These are phyloP conservation scores for Cyamopsis tetragonoloba DNA, from an alignment of 306 rosid species.

Conservation along the genomic window DNA sequence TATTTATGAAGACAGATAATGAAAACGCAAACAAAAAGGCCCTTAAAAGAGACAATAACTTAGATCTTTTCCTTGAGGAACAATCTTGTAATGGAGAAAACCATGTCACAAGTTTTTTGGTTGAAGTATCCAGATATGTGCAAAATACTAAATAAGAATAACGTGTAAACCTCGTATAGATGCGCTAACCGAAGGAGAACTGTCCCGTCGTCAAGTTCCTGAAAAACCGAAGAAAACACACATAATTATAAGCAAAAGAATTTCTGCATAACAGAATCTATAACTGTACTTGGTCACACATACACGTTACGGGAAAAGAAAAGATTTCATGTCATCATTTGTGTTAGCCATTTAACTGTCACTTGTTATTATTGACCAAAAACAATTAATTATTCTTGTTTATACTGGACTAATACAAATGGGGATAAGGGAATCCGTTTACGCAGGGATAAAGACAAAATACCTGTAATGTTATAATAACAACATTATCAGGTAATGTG, in stretches of 20 bases:
- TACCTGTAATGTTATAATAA: constrained; percentile 69
- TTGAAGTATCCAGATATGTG: too few relatives aligned
- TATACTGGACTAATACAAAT: background rate
- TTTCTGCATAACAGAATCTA: background rate
- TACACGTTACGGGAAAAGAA: background rate
- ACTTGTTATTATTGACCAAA: constrained; percentile 8
- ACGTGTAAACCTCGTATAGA: constrained; percentile 60
- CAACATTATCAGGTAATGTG: constrained; percentile 64
- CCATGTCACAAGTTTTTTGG: constrained; percentile 6
- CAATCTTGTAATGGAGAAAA: background rate
- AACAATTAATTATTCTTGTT: background rate
- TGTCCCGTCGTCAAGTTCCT: constrained; percentile 65
- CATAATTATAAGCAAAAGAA: background rate
- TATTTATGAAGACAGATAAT: too few relatives aligned
- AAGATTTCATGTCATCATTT: background rate
- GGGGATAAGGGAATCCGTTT: background rate
- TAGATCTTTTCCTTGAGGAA: background rate
- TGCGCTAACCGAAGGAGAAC: constrained; percentile 78
- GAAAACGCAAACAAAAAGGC: too few relatives aligned
- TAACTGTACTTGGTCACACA: background rate
- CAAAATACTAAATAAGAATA: constrained; percentile 6
- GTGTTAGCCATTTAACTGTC: background rate
- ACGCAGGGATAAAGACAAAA: background rate
- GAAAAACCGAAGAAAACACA: constrained; percentile 24
- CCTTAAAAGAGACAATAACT: background rate